phyloP scores from a whole-genome alignment of 805 yeast genomes.

The Millerago galiae region DNA sequence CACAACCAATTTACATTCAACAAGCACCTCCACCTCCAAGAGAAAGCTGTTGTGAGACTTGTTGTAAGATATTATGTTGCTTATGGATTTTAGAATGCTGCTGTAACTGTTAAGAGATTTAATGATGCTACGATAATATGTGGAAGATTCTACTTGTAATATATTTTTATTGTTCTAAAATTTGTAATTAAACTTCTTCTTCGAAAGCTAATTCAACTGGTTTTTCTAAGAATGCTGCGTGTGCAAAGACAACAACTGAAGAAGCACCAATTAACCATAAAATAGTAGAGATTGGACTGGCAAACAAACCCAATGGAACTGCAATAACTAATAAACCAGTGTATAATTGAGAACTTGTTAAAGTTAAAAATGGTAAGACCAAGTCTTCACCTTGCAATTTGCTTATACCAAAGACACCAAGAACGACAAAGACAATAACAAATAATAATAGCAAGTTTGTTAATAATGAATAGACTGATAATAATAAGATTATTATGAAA shows the following conservation, averaged over 20 bases:
- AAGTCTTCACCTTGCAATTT: slow-evolving; percentile 80
- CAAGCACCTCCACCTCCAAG: slow-evolving; percentile 17
- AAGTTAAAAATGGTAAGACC: slow-evolving; percentile 57
- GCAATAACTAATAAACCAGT: slow-evolving; percentile 73
- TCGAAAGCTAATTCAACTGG: slow-evolving; percentile 94
- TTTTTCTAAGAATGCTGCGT: slow-evolving; percentile 88
- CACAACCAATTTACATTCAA: slow-evolving; percentile 22
- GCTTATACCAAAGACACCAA: slow-evolving; percentile 74
- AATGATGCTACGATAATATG: background rate
- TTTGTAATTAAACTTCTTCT: slow-evolving; percentile 41
- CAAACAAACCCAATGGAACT: slow-evolving; percentile 76
- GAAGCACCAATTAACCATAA: slow-evolving; percentile 91
- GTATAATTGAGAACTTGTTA: slow-evolving; percentile 76
- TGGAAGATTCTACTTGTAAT: too few species aligned
- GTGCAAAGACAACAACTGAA: slow-evolving; percentile 69
- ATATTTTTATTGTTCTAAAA: background rate
- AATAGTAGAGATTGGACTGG: slow-evolving; percentile 83
- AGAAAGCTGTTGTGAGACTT: slow-evolving; percentile 18
- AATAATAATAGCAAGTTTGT: slow-evolving; percentile 81
- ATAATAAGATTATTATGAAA: slow-evolving; percentile 59
- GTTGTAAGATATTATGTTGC: slow-evolving; percentile 21
- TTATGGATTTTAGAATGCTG: slow-evolving; percentile 24
- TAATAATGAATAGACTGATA: slow-evolving; percentile 78
- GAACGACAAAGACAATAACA: slow-evolving; percentile 66
- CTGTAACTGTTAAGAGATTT: slow-evolving; percentile 14